Evolutionary conservation across 2,329 filamentous ascomycete genomes (phyloP), one percentile per base, ranked within the genome.

Genomic region (Drechslera avenae): DNA sequence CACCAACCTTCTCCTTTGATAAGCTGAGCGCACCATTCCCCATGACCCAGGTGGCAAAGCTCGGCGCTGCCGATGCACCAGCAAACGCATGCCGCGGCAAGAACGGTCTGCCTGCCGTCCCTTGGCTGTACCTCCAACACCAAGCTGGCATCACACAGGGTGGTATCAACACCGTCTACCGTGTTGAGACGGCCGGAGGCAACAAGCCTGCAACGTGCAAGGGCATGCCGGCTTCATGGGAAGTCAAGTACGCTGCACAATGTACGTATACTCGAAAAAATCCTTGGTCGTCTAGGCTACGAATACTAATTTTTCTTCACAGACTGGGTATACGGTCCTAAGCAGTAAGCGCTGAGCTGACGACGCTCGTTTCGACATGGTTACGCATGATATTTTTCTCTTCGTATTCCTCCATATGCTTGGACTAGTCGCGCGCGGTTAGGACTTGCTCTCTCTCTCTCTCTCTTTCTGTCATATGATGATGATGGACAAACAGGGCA

Each of bases 1-100:
- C 55, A 0, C 87, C 88, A 1, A 83, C 79, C 10, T 90, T 90
- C 67, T 77, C 83, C 51, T 76, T 89, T 31, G 66, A 73, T 42
- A 68, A 71, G 32, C 63, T 67, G 30, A 64, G 50, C 72, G 23
- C 70, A 77, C 64, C 71, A 12, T 55, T 68, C 79, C 58, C 76
- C 75, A 51, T 76, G 73, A 56, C 64, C 13, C 61, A 66, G 17
- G 67, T 71, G n/a, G 54, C 78, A 68, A 84, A 85, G 73, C 56
- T 77, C 33, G 78, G 73, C 26, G 69, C 64, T 30, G 77, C 83
- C 33, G 63, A 76, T 28, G 85, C 86, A 0, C 86, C 87, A 1
- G 39, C 50, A 4, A 43, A 46, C 2, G 69, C 76, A 2, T 77
- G 73, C 55, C 62, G 66, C 1, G 77, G 77, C 3, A 58, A 59